Evolutionary conservation across 169 alveolate species (phyloP).

Genomic region (Eimeria zaria): DNA sequence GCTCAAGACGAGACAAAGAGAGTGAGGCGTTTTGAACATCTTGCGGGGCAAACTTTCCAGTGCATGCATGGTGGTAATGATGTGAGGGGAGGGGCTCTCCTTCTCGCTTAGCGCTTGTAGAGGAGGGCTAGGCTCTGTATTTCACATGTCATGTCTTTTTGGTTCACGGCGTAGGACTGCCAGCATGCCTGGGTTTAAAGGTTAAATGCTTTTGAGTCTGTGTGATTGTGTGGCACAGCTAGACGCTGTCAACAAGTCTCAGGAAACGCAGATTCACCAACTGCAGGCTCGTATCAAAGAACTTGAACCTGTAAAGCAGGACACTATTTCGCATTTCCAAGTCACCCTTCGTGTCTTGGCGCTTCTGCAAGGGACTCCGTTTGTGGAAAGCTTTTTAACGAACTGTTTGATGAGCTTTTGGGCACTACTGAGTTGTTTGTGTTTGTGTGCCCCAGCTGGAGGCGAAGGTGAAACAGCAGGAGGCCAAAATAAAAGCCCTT

Average conservation of each 20-base stretch:
- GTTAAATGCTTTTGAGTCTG: background rate
- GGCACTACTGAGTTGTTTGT: background rate
- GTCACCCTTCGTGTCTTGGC: too few relatives aligned
- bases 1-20: slow-evolving; percentile 64
- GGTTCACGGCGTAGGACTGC: background rate
- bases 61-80: background rate
- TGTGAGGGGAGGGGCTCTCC: background rate
- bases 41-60: background rate
- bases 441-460: slow-evolving; percentile 34
- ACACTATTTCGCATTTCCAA: background rate
- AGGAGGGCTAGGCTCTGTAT: background rate
- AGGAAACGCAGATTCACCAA: slow-evolving; percentile 51
- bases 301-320: slow-evolving; percentile 42
- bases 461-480: slow-evolving; percentile 71
- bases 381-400: background rate
- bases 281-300: slow-evolving; percentile 58
- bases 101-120: background rate
- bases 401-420: background rate
- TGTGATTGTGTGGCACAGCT: slow-evolving; percentile 38
- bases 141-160: background rate
- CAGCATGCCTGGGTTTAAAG: background rate
- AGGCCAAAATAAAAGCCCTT: slow-evolving; percentile 32
- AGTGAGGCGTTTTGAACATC: slow-evolving; percentile 16
- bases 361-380: too few relatives aligned
- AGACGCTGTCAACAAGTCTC: slow-evolving; percentile 64